Evolutionary conservation across 306 rosid species (phyloP), one percentile per base, ranked within the genome.

Genomic region (Adenanthera pavonina): DNA sequence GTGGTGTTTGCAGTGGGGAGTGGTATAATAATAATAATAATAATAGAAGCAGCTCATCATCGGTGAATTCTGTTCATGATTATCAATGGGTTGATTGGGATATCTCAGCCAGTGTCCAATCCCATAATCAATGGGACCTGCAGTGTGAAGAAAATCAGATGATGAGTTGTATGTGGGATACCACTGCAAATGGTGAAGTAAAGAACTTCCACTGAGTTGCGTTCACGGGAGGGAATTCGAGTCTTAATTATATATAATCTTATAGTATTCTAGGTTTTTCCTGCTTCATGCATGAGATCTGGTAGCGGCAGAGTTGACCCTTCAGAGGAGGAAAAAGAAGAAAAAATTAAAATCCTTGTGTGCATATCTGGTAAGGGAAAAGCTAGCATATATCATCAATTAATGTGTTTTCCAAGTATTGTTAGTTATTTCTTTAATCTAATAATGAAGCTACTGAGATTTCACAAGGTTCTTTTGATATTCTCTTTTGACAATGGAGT

Each of bases 81-180:
- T 75, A 82, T 79, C 83, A 81, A 12, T 88, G 91, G 92, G 43
- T 80, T 57, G 85, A 88, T 65, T 88, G 93, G 92, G 81, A 84
- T 38, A 82, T 89, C 87, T 86, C 84, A 68, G 84, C 78, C 30
- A 71, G 82, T 61, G 70, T 74, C 76, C 87, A 81, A 35, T 78
- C 84, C 46, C 80, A 83, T 48, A 35, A 78, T 81, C 81, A 81
- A 19, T 79, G 85, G 89, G 82, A 84, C 47, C 14, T 72, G 73
- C 73, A 68, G 73, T n/a, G 80, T 52, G 92, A 84, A 72, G 85
- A 85, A 73, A 85, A 84, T 53, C 83, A 81, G 61, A 76, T 74
- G 35, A 9, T 8, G 47, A 36, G 81, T 82, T 67, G 84, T 81
- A 81, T 86, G 35, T 91, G 93, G 97, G 89, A 79, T 72, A 73